phyloP scores from a whole-genome alignment of 306 rosid genomes.

The Quercus ilex region DNA sequence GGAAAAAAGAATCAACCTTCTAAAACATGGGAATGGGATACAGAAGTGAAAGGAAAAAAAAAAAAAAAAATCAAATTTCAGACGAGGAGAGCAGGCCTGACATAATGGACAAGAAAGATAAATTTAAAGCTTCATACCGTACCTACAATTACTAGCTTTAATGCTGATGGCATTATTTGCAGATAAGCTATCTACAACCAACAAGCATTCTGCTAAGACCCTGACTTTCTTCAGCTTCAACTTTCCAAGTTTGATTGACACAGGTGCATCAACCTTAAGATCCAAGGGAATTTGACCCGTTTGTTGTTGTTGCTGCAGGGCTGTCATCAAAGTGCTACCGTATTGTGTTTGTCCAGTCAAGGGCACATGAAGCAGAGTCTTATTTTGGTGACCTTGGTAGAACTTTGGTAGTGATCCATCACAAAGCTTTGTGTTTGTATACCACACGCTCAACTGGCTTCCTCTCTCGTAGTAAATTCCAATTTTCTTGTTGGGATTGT shows the following conservation, averaged over 20 bases:
- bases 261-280: constrained; percentile 66
- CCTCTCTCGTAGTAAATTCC: constrained; percentile 83
- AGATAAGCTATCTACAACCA: constrained; percentile 75
- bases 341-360: constrained; percentile 68
- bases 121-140: constrained; percentile 50
- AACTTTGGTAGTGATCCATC: constrained; percentile 70
- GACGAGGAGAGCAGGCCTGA: too few species aligned
- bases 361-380: constrained; percentile 54
- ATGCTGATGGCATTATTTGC: constrained; percentile 68
- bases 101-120: background rate
- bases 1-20: background rate
- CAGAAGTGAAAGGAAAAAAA: background rate
- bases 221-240: constrained; percentile 74
- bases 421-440: constrained; percentile 60
- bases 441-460: constrained; percentile 73
- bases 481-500: constrained; percentile 75
- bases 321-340: constrained; percentile 64
- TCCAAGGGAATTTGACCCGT: constrained; percentile 70
- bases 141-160: constrained; percentile 76
- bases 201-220: constrained; percentile 55
- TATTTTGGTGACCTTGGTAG: constrained; percentile 89
- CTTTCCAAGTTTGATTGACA: constrained; percentile 62
- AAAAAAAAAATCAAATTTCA: background rate
- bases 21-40: background rate
- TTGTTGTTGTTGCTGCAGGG: constrained; percentile 78